Evolutionary conservation across 2,329 filamentous ascomycete genomes (phyloP), one percentile per base, ranked within the genome.

Genomic region (Paraphaeosphaeria minitans): DNA sequence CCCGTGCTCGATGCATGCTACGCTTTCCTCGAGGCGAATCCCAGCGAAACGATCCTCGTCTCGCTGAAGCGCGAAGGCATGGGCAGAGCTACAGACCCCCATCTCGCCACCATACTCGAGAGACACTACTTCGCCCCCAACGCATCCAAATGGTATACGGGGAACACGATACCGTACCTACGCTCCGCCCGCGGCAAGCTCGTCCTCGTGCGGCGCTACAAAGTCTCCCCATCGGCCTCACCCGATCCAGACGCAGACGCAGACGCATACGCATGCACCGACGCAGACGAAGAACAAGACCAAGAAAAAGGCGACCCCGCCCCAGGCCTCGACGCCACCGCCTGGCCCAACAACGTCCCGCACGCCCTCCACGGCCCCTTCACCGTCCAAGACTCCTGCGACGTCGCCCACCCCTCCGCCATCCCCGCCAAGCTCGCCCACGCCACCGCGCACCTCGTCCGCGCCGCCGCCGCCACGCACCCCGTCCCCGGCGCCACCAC

Each of bases 321-420:
- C 13, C 35, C 82, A 78, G 84, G 84, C 21, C 81, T 89, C 45
- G 82, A 89, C 67, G 87, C 82, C 55, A 80, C 82, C 35, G 78
- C 78, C 19, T 98, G 94, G 94, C 92, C 91, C 0, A 90, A 97
- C 78, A 98, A 98, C 78, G 92, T 91, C 62, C 87, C 89, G 33
- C 87, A 96, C 71, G 89, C 90, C 56, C 82, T 82, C 35, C 88
- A 87, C 68, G 92, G 91, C 3, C 82, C 88, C 63, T 87, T 97
- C 59, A 88, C 91, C 64, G 88, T 98, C 43, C 95, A 98, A 79
- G 95, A 98, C 80, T 97, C 94, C 77, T 98, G 96, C 82, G 92
- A 96, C 72, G 87, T 99, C 35, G 80, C 89, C 47, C 87, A 92
- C 76, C 87, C 85, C 22, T 81, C 86, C 59, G 89, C 89, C 67